phyloP scores from a whole-genome alignment of 805 yeast species.

The Wickerhamiella galacta region DNA sequence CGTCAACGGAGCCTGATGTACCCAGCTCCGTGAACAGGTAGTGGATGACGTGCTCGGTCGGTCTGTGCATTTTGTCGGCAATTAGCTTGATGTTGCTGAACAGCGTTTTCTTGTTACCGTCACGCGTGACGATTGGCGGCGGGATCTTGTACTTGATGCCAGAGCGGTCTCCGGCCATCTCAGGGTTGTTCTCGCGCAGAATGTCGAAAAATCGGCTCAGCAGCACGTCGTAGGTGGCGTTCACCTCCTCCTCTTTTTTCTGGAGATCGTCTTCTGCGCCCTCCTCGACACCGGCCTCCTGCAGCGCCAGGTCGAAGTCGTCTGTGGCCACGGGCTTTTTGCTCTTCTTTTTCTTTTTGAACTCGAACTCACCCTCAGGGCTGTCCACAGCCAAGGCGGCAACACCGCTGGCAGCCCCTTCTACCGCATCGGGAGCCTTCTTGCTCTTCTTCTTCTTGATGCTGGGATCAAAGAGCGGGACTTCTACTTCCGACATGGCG shows the following conservation, averaged over 20 bases:
- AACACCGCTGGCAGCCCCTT: constrained; percentile 4
- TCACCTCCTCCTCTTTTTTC: constrained; percentile 22
- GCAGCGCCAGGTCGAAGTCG: constrained; percentile 79
- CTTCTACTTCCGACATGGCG: constrained; percentile 6
- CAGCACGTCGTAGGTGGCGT: constrained; percentile 56
- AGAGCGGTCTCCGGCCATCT: constrained; percentile 89
- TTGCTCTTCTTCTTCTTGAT: constrained; percentile 22
- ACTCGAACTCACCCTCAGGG: constrained; percentile 23
- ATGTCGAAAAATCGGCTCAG: constrained; percentile 74
- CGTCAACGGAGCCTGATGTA: constrained; percentile 98
- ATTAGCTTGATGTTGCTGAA: constrained; percentile 94
- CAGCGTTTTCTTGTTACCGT: constrained; percentile 90
- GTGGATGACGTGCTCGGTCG: constrained; percentile 93
- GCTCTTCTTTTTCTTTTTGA: constrained; percentile 62
- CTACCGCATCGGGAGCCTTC: constrained; percentile 11
- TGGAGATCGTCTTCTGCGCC: constrained; percentile 19
- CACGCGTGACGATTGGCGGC: constrained; percentile 93
- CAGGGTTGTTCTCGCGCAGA: constrained; percentile 88
- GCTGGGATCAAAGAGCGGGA: constrained; percentile 21
- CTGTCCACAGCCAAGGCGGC: constrained; percentile 20
- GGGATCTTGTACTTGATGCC: constrained; percentile 91
- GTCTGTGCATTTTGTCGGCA: constrained; percentile 84
- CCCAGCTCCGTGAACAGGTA: constrained; percentile 96
- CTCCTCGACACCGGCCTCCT: constrained; percentile 72
- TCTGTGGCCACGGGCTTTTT: constrained; percentile 36